phyloP scores from a whole-genome alignment of 2,329 filamentous ascomycete species.

The Diplocarpon mali region DNA sequence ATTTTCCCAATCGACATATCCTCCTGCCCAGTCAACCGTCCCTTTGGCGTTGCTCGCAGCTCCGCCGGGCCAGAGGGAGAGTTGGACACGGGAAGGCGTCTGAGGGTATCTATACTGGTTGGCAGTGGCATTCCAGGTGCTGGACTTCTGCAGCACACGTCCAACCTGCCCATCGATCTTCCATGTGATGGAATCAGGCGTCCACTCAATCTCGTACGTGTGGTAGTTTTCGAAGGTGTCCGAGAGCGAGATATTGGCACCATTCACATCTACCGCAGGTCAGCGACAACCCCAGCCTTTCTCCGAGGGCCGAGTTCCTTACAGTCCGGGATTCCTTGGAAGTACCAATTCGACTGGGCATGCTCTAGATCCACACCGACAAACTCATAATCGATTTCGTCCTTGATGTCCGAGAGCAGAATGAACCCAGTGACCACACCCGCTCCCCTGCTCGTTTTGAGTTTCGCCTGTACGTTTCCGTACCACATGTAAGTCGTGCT shows the following conservation, averaged over 20 bases:
- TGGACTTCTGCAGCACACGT: slow-evolving; percentile 61
- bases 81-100: slow-evolving; percentile 79
- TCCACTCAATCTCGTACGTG: slow-evolving; percentile 90
- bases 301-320: slow-evolving; percentile 30
- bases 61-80: slow-evolving; percentile 94
- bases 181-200: slow-evolving; percentile 78
- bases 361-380: slow-evolving; percentile 67
- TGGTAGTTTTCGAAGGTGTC: slow-evolving; percentile 73
- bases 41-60: slow-evolving; percentile 66
- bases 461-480: slow-evolving; percentile 73
- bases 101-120: slow-evolving; percentile 84
- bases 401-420: slow-evolving; percentile 87
- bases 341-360: slow-evolving; percentile 95
- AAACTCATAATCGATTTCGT: slow-evolving; percentile 97
- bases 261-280: slow-evolving; percentile 54
- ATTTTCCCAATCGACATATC: slow-evolving; percentile 73
- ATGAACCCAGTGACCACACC: slow-evolving; percentile 98
- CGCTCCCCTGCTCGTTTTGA: slow-evolving; percentile 73
- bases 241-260: slow-evolving; percentile 54
- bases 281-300: slow-evolving; percentile 18
- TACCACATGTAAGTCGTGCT: slow-evolving; percentile 92
- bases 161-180: slow-evolving; percentile 69
- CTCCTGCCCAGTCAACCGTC: slow-evolving; percentile 86
- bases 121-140: slow-evolving; percentile 77
- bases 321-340: slow-evolving; percentile 88